Conservation (phyloP, 441 rosid species). For the Eutrema salsugineum region DNA sequence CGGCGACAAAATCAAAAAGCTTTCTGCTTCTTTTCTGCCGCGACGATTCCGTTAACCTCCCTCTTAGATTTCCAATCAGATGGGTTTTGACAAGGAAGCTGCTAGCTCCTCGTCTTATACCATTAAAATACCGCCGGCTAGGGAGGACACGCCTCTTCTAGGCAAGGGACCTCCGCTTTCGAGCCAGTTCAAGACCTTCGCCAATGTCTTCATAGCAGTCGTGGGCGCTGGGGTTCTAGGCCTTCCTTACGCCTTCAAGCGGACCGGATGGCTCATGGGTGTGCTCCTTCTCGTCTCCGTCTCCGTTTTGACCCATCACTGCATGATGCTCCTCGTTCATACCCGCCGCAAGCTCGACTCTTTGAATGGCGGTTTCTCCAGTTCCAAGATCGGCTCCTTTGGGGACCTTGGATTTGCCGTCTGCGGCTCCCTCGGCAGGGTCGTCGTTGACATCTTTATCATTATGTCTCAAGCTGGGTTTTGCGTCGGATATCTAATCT, state of each 20-base stretch:
- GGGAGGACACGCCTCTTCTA: conserved; percentile 64
- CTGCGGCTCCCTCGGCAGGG: conserved; percentile 61
- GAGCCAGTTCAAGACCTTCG: conserved; percentile 65
- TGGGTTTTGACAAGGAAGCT: conserved; percentile 38
- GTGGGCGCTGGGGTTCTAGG: conserved; percentile 86
- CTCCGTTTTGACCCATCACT: conserved; percentile 47
- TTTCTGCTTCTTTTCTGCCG: too few relatives aligned
- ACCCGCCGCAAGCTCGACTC: conserved; percentile 67
- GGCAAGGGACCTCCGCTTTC: conserved; percentile 39
- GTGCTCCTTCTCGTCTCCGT: conserved; percentile 58
- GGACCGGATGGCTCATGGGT: conserved; percentile 77
- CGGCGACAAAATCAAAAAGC: not conserved
- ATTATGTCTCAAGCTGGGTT: conserved; percentile 65
- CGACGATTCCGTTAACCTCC: too few relatives aligned
- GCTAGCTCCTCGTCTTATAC: conserved; percentile 35
- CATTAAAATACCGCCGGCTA: conserved; percentile 27
- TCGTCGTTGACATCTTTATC: conserved; percentile 48
- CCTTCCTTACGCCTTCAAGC: conserved; percentile 75
- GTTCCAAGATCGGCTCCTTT: conserved; percentile 47
- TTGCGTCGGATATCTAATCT: conserved; percentile 36
- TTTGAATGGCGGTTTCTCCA: conserved; percentile 27
- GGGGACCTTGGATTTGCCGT: conserved; percentile 75
- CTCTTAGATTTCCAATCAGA: conserved; percentile 8
- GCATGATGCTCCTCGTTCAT: conserved; percentile 70
- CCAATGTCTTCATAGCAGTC: conserved; percentile 72